Evolutionary conservation across 148 eudicot species (phyloP), one percentile per base, ranked within the genome.

Genomic region (Cornus florida): DNA sequence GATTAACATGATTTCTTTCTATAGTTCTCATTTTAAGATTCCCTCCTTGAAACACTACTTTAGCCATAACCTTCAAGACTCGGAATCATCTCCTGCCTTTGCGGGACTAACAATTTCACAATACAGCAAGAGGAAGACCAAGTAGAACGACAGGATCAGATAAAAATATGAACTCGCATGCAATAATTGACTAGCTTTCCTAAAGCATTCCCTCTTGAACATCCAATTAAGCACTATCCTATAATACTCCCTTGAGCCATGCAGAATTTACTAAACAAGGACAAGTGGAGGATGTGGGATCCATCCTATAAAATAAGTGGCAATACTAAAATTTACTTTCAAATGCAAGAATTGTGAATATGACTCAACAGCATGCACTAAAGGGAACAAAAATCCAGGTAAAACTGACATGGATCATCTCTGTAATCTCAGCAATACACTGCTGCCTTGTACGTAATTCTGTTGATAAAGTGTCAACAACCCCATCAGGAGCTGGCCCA

Each of bases 361-460:
- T 20, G 10, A 12, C 11, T 43, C 23, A 12, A 48, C 20, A 73
- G 10, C 43, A 24, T 50, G 20, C 8, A 39, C 8, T 60, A 53
- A 11, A 53, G 19, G 14, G 23, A 10, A 31, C 24, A 59, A 14
- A 31, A 71, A 65, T 71, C 24, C 23, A 57, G 16, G 56, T 50
- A 79, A 75, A 65, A 88, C 94, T 81, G 41, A 95, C 98, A 91
- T 95, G 98, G 70, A 95, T 95, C 98, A 95, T 94, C 86, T 92
- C 98, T 56, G 95, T 92, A 80, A 94, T 91, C 83, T 90, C 98
- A 80, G 98, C 98, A 65, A 95, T 86, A 70, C 86, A 79, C 71
- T 95, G 97, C 77, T 93, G 98, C 82, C 97, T 91, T 74, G 79
- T 74, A 68, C 97, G 94, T 77, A 90, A 82, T 41, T 95, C 93